Evolutionary conservation across 768 basidiomycete species (phyloP), one percentile per base, ranked within the genome.

Genomic region (Clitopilus passeckerianus): DNA sequence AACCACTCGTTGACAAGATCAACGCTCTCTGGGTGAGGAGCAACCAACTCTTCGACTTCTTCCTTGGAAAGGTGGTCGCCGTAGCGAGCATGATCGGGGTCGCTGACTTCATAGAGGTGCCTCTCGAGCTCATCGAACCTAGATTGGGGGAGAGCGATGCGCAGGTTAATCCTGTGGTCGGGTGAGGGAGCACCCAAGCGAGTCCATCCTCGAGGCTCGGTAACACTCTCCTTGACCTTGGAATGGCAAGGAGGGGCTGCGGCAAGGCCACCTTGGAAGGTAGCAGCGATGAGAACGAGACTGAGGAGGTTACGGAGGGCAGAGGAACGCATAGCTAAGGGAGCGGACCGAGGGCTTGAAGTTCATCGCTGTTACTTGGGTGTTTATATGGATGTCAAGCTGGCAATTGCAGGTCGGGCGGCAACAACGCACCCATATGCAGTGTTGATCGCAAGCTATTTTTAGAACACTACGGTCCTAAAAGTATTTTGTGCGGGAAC

Each of bases 1-100:
- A 91, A 74, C 89, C 90, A 91, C 62, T 80, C 77, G 35, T 82
- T 75, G 33, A 91, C 87, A 4, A 75, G 66, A 34, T 77, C 67
- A 15, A 88, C 60, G 54, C 82, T 86, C 54, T 79, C 76, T 0
- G 75, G 73, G 62, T 80, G 77, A 2, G 89, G 90, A 18, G 83
- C 76, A 56, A 89, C 78, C 50, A 89, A 72, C 1, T 66, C 75
- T 50, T 89, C 86, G 2, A 86, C 85, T 61, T 90, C 82, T 57
- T 81, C 83, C 69, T 86, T 87, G 58, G 86, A 80, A 41, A 91
- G 70, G 66, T 84, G 75, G 18, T 75, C 72, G 0, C 84, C 85
- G 64, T 85, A 86, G 34, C 81, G 80, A 27, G 67, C 61, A 59
- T 86, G 84, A 50, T 68, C 69, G 0, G 85, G 86, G 65, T 86